Evolutionary conservation across 192 early-diverging fungal genomes (phyloP), one percentile per base, ranked within the genome.

Genomic region (Chytriomyces sp.): DNA sequence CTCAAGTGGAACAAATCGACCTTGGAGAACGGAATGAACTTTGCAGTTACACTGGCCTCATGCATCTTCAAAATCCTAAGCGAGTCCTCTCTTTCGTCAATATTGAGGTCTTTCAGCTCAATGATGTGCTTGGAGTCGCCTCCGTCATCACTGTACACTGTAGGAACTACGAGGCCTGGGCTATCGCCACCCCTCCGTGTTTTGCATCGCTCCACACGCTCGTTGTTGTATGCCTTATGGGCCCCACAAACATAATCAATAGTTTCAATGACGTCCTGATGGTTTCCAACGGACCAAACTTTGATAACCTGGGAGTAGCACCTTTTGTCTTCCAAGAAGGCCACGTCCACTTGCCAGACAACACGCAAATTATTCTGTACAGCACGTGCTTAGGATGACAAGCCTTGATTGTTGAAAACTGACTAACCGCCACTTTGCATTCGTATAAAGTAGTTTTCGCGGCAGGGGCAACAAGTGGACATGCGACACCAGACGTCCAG

Each of bases 331-430:
- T 76, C 75, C 0, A 68, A 44, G 30, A 52, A 76, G 12, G 59
- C 49, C 2, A 73, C 66, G 26, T 76, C 75, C 3, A 76, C 75
- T 76, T 76, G 75, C 75, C 75, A 76, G 22, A 76, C 59, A 31
- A 76, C 52, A 31, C 54, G 39, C n/a, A 71, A 36, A 52, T 71
- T 75, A 37, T 68, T 75, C 65, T 72, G 30, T 4, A 74, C 12
- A 58, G 2, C 56, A 3, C 12, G 22, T 32, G 28, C 56, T 30
- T 32, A 26, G n/a, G n/a, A n/a, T n/a, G n/a, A n/a, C n/a, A n/a
- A n/a, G n/a, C n/a, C n/a, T n/a, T n/a, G n/a, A n/a, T n/a, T n/a
- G n/a, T n/a, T n/a, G n/a, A n/a, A n/a, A 31, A n/a, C 3, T 14
- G 0, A 25, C 44, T 53, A 12, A 68, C 66, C 66, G 56, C 31